Percentiles rank a stretch among this genome's conserved stretches.
These are phyloP conservation scores for Ganoderma meredithae DNA, from an alignment of 1,284 basidiomycete genomes.

Conservation along the genomic window DNA sequence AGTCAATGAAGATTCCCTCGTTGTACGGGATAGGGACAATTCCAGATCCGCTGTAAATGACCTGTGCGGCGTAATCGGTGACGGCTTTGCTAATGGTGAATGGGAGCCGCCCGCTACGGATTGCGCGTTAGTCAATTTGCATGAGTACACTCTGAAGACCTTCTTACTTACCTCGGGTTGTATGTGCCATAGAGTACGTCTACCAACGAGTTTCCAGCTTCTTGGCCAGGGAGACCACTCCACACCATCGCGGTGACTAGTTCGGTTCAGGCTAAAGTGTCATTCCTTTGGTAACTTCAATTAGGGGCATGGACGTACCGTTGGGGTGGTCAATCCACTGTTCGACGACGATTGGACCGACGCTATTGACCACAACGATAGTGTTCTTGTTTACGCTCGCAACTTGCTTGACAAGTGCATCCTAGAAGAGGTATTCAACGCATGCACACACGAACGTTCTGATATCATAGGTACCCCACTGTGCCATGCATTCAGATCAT, in stretches of 20 bases:
- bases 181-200: conserved; percentile 54
- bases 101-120: conserved; percentile 64
- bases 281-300: background rate
- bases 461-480: conserved; percentile 49
- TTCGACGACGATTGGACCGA: conserved; percentile 56
- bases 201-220: conserved; percentile 62
- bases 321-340: conserved; percentile 55
- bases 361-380: conserved; percentile 61
- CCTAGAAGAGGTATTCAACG: conserved; percentile 27
- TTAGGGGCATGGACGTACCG: conserved; percentile 20
- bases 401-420: conserved; percentile 44
- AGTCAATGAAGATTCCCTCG: conserved; percentile 75
- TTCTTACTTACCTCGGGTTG: conserved; percentile 45
- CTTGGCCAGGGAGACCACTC: conserved; percentile 55
- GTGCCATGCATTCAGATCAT: conserved; percentile 75
- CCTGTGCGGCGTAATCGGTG: conserved; percentile 69
- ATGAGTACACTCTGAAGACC: background rate
- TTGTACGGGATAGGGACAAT: conserved; percentile 59
- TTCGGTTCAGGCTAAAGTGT: background rate
- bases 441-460: background rate
- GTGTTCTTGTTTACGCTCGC: conserved; percentile 54
- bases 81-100: conserved; percentile 78
- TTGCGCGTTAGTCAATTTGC: no score
- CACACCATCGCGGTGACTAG: conserved; percentile 36
- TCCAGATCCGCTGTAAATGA: conserved; percentile 47